A percentile compares a stretch with the other conserved stretches of the same genome.
Conservation (phyloP, 139 green algal genomes). For the Chlorella sp. region DNA sequence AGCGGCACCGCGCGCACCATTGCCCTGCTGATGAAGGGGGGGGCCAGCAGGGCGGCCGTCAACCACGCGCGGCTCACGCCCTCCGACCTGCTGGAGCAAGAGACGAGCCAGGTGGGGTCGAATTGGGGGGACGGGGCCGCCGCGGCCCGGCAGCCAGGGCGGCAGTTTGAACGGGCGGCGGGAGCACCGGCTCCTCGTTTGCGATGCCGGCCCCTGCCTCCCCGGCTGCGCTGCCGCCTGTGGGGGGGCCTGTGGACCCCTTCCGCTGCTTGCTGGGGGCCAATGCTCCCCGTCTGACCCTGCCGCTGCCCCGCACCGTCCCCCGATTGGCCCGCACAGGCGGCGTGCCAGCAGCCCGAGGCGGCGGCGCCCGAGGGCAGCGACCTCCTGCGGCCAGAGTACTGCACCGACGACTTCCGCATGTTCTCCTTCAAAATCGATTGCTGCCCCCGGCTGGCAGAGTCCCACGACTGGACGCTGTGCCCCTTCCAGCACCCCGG, state of each 20-base stretch:
- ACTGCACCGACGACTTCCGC: conserved; percentile 50
- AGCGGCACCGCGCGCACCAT: conserved; percentile 16
- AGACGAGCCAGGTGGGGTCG: conserved; percentile 1
- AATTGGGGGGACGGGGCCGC: not conserved
- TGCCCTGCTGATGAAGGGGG: conserved; percentile 12
- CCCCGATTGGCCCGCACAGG: not conserved
- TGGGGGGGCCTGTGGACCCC: not conserved
- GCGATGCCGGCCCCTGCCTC: not conserved
- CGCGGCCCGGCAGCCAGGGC: not conserved
- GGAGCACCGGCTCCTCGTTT: not conserved
- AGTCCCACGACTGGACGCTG: conserved; percentile 77
- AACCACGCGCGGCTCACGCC: not conserved
- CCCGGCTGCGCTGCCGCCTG: not conserved
- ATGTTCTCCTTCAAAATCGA: conserved; percentile 58
- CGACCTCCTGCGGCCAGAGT: conserved; percentile 6
- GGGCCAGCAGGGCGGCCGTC: not conserved
- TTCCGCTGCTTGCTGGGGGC: not conserved
- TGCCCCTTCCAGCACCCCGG: conserved; percentile 77
- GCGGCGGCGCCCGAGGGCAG: not conserved
- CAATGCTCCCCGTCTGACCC: not conserved
- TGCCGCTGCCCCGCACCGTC: not conserved
- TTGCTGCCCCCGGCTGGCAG: conserved; percentile 25
- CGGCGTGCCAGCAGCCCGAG: not conserved
- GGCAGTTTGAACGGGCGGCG: not conserved
- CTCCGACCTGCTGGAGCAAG: conserved; percentile 20